Conservation (phyloP, 768 basidiomycete genomes). For the Leucosporidium scottii region DNA sequence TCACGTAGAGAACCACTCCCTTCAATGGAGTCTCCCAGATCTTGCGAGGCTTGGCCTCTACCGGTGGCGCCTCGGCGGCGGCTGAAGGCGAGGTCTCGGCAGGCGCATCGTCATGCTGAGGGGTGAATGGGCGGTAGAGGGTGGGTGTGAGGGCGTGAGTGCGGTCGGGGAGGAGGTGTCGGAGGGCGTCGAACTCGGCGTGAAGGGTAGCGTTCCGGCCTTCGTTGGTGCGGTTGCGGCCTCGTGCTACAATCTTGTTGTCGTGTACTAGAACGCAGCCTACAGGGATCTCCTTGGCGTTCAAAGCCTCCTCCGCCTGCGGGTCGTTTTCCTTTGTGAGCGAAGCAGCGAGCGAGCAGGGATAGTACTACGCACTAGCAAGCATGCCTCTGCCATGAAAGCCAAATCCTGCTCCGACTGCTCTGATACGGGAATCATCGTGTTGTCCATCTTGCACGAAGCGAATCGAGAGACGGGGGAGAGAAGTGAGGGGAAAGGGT, state of each 20-base stretch:
- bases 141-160: constrained; percentile 11
- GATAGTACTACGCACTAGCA: constrained; percentile 53
- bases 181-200: constrained; percentile 94
- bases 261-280: constrained; percentile 90
- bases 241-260: constrained; percentile 67
- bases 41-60: constrained; percentile 6
- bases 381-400: constrained; percentile 79
- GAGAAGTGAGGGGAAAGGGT: no score
- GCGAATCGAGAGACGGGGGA: no score
- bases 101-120: constrained; percentile 1
- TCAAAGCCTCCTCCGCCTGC: constrained; percentile 62
- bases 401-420: constrained; percentile 44
- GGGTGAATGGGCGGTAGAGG: constrained; percentile 15
- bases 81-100: neutral
- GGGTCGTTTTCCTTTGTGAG: neutral
- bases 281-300: constrained; percentile 83
- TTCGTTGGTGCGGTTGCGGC: constrained; percentile 90
- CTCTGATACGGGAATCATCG: constrained; percentile 35
- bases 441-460: constrained; percentile 23
- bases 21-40: constrained; percentile 55
- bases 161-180: constrained; percentile 64
- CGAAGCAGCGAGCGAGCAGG: neutral
- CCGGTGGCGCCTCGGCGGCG: neutral
- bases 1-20: constrained; percentile 84
- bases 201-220: constrained; percentile 91